Base-by-base conservation (phyloP, 1,139 yeast genomes). In the Pneumocystis canis region DNA sequence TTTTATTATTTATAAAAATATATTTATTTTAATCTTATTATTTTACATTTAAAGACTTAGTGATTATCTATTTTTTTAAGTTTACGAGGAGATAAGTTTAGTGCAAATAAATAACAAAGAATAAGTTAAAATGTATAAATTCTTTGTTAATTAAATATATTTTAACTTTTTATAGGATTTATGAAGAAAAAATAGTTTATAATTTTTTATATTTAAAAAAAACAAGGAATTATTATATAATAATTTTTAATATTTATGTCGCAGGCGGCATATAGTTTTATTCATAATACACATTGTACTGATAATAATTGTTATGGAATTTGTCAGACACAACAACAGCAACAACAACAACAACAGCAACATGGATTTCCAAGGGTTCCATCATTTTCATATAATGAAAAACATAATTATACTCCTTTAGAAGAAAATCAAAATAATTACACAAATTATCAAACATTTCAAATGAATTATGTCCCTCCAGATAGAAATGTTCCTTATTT, bases 401-500 rank as follows among this genome's bases (percentile, higher is more conserved):
- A 47, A 25, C 11, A 25, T 25, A 28, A 28, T 28, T 47, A 25
- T 47, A 20, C 7, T 3, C 3, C 31, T 11, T 47, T 16, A n/a
- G 54, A 47, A 25, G 25, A 47, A 47, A 47, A 47, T 47, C 30
- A 7, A 7, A 20, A 47, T 47, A 31, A 47, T 11, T 11, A 2
- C 25, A 25, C 11, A 16, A 47, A 47, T 25, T 47, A 47, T 25
- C 31, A 47, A 25, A 47, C 28, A 25, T 47, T 9, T 47, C 54
- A 47, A 20, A 25, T 47, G 54, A 47, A 47, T 47, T 47, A 47
- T 47, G 31, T 7, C 25, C 54, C 54, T 20, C 54, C 54, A 6
- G 54, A 47, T 47, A 47, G 28, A 25, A 47, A 47, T 47, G 54
- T 47, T 11, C 74, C 77, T 2, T 75, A 72, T 57, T 66, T 75